Conservation (phyloP, 106 monocot species). For the Acorus calamus region DNA sequence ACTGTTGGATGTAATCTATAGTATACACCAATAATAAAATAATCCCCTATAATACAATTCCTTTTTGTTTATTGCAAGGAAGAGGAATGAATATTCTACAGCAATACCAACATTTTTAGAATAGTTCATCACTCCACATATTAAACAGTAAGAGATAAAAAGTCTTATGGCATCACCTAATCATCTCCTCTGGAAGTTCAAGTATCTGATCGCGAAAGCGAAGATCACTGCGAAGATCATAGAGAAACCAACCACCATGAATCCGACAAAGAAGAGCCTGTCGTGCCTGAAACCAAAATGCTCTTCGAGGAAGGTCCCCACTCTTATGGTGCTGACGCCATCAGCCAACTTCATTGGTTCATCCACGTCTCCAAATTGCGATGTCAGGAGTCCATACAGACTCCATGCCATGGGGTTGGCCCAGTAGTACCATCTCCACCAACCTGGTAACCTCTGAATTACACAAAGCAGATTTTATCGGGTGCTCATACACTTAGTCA, state of each 20-base stretch:
- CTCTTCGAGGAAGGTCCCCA: conserved; percentile 41
- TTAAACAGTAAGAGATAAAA: too few relatives aligned
- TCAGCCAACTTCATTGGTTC: conserved; percentile 51
- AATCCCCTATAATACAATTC: too few relatives aligned
- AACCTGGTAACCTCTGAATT: conserved; percentile 71
- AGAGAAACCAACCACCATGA: conserved; percentile 73
- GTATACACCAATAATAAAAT: too few relatives aligned
- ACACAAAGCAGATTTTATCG: too few relatives aligned
- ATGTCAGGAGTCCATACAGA: conserved; percentile 84
- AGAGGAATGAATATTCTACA: too few relatives aligned
- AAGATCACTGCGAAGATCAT: conserved; percentile 81
- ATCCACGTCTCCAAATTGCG: conserved; percentile 76
- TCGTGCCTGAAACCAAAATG: conserved; percentile 83
- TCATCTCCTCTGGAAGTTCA: conserved; percentile 88
- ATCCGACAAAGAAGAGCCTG: conserved; percentile 50
- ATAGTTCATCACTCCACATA: too few relatives aligned
- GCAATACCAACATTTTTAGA: too few relatives aligned
- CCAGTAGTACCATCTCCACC: conserved; percentile 99
- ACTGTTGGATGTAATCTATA: too few relatives aligned
- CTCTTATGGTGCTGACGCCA: conserved; percentile 40
- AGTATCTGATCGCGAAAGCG: conserved; percentile 66
- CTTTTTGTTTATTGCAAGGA: too few relatives aligned
- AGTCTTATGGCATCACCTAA: neutral
- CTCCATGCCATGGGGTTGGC: conserved; percentile 95
- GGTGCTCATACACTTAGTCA: too few relatives aligned